Evolutionary conservation across 306 rosid species (phyloP).

Genomic region (Ochetophila trinervis): DNA sequence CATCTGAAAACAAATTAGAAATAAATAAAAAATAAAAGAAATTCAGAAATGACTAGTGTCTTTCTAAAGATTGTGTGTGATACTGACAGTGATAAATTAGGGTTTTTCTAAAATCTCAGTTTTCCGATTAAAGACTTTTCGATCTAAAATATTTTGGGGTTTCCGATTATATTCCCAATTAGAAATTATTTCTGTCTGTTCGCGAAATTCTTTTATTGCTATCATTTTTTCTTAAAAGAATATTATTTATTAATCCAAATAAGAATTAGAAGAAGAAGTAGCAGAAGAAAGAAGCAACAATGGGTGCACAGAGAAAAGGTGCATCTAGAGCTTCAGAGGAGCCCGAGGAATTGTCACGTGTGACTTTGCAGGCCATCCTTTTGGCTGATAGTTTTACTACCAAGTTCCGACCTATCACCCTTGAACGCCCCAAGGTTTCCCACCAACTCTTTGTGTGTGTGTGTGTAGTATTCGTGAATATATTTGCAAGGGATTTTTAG

Average conservation of each 20-base stretch:
- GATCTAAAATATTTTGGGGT: not conserved
- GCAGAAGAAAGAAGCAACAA: conserved; percentile 16
- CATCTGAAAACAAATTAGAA: too few relatives aligned
- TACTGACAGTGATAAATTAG: not conserved
- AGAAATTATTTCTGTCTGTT: not conserved
- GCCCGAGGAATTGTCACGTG: conserved; percentile 69
- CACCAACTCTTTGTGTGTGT: not conserved
- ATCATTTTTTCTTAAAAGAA: too few relatives aligned
- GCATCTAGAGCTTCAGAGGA: conserved; percentile 73
- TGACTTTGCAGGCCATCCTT: conserved; percentile 81
- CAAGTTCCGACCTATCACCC: conserved; percentile 93
- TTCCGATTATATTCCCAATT: not conserved
- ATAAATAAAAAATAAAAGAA: too few relatives aligned
- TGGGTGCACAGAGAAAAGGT: conserved; percentile 80
- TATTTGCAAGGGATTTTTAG: too few relatives aligned
- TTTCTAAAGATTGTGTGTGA: too few relatives aligned
- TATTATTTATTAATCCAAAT: not conserved
- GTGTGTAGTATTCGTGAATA: not conserved
- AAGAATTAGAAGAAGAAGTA: conserved; percentile 10
- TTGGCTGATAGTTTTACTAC: conserved; percentile 91
- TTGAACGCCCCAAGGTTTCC: conserved; percentile 86
- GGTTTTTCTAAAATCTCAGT: conserved; percentile 19
- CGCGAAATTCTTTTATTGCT: not conserved
- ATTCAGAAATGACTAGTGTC: too few relatives aligned
- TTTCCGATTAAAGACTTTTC: not conserved